phyloP scores from a whole-genome alignment of 2,329 filamentous ascomycete species.

The Simplicillium sp. region DNA sequence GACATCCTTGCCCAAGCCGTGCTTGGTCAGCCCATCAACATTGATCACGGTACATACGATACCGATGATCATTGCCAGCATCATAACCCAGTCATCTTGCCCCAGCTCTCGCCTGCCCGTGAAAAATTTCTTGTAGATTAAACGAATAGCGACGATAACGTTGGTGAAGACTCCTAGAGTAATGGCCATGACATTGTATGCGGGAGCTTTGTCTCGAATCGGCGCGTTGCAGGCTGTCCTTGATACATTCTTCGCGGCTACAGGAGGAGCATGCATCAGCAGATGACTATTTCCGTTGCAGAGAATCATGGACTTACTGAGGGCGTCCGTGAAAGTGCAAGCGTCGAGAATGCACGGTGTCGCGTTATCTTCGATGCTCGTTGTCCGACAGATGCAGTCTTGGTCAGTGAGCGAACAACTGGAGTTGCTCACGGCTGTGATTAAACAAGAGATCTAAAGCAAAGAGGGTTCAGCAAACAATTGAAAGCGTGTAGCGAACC shows the following conservation, averaged over 20 bases:
- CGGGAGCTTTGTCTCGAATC: constrained; percentile 19
- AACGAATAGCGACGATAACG: constrained; percentile 30
- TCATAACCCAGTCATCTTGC: constrained; percentile 27
- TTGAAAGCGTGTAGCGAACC: too few species aligned
- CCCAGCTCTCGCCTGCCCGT: constrained; percentile 22
- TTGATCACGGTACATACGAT: constrained; percentile 21
- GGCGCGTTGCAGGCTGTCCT: constrained; percentile 16
- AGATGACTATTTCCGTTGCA: too few species aligned
- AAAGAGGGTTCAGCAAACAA: too few species aligned
- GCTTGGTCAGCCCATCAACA: constrained; percentile 18
- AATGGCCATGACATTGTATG: constrained; percentile 23
- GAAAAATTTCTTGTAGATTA: constrained; percentile 24
- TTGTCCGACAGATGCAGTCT: constrained; percentile 4
- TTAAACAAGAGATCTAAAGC: constrained; percentile 1
- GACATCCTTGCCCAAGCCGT: constrained; percentile 39
- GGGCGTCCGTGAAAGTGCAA: constrained; percentile 14
- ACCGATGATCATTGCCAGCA: constrained; percentile 15
- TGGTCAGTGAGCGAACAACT: constrained; percentile 2
- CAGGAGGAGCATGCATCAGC: not conserved
- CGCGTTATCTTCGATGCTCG: constrained; percentile 11
- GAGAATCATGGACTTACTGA: constrained; percentile 12
- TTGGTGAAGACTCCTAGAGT: constrained; percentile 23
- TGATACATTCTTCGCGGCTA: constrained; percentile 11
- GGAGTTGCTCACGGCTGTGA: constrained; percentile 1
- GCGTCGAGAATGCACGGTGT: constrained; percentile 12